Evolutionary conservation across 306 rosid genomes (phyloP).

Genomic region (Sicyos baderoa): DNA sequence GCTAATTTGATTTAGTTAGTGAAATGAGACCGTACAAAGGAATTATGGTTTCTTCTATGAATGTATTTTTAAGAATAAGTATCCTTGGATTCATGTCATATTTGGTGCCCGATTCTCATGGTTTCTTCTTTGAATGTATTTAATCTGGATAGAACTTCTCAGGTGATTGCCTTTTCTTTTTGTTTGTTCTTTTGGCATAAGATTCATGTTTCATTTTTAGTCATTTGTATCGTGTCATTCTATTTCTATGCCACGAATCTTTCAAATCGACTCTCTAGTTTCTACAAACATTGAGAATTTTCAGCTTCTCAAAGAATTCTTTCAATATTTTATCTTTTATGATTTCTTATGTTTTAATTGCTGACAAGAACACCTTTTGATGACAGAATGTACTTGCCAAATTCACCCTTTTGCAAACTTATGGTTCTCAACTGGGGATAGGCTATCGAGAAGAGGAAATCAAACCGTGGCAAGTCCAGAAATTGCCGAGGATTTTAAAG

Average conservation of each 20-base stretch:
- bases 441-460: constrained; percentile 29
- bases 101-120: background rate
- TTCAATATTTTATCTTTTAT: background rate
- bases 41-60: no score
- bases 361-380: constrained; percentile 9
- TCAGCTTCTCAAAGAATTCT: background rate
- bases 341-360: background rate
- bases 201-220: background rate
- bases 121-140: background rate
- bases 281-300: no score
- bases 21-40: background rate
- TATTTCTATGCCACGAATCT: background rate
- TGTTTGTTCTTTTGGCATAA: background rate
- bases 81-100: background rate
- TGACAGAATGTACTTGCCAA: constrained; percentile 40
- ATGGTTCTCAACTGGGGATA: constrained; percentile 27
- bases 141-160: no score
- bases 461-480: constrained; percentile 32
- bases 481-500: constrained; percentile 33
- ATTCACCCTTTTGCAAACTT: constrained; percentile 30
- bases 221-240: background rate
- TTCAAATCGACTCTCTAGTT: background rate
- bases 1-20: background rate
- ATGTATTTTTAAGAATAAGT: background rate
- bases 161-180: background rate